phyloP scores from a whole-genome alignment of 176 grass and related monocot species.

The Eremochloa ophiuroides region DNA sequence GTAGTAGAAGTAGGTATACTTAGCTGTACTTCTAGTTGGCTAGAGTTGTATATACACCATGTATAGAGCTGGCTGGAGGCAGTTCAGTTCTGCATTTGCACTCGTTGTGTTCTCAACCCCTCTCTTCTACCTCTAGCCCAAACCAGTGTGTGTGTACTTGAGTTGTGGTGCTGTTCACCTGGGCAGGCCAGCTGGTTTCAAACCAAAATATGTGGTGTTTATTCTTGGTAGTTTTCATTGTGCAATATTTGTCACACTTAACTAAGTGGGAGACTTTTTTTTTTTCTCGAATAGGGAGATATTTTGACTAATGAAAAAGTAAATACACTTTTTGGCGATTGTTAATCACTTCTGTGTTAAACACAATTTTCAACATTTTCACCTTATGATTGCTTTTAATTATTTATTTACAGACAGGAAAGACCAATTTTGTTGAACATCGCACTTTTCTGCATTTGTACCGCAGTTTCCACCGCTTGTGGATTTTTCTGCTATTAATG shows the following conservation, averaged over 20 bases:
- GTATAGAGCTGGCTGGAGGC: too few relatives aligned
- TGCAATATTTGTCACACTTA: neutral
- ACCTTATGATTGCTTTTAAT: neutral
- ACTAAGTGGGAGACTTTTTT: too few relatives aligned
- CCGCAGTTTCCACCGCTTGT: slow-evolving; percentile 95
- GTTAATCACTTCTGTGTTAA: slow-evolving; percentile 4
- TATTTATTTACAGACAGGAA: slow-evolving; percentile 64
- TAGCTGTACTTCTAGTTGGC: too few relatives aligned
- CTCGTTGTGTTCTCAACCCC: too few relatives aligned
- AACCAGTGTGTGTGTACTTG: too few relatives aligned
- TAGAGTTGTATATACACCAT: too few relatives aligned
- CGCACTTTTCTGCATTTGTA: slow-evolving; percentile 93
- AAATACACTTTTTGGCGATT: neutral
- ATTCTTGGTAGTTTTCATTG: neutral
- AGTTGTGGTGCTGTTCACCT: too few relatives aligned
- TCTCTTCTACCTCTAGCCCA: too few relatives aligned
- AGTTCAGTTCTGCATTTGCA: too few relatives aligned
- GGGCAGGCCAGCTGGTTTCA: too few relatives aligned
- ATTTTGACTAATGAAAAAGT: slow-evolving; percentile 16
- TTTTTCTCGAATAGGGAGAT: neutral
- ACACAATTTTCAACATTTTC: neutral
- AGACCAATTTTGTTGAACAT: slow-evolving; percentile 97
- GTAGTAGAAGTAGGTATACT: too few relatives aligned
- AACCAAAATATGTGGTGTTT: too few relatives aligned
- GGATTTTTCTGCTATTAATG: slow-evolving; percentile 98